Percentiles rank a stretch among this genome's conserved stretches.
Conservation (phyloP, 768 basidiomycete species). For the Dioszegia aurantiaca region DNA sequence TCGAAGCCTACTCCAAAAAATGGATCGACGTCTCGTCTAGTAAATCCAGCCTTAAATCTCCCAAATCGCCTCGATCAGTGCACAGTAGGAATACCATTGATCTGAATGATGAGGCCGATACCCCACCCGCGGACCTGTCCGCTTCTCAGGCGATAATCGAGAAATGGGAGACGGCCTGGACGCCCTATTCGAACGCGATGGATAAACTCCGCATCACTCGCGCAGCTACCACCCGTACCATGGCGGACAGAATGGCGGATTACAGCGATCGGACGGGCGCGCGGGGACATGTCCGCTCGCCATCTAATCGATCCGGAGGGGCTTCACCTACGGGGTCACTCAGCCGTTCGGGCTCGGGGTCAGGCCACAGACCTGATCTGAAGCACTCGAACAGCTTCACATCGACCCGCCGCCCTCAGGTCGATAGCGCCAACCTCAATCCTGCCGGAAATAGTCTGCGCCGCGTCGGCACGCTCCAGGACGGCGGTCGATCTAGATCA, state of each 20-base stretch:
- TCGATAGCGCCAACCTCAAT: neutral
- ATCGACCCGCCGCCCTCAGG: no score
- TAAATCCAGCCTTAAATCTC: neutral
- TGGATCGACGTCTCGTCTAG: constrained; percentile 22
- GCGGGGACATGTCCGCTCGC: constrained; percentile 3
- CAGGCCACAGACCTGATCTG: constrained; percentile 4
- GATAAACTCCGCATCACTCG: constrained; percentile 39
- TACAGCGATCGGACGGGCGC: constrained; percentile 26
- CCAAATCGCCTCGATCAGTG: neutral
- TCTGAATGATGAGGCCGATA: neutral
- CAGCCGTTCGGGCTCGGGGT: constrained; percentile 1
- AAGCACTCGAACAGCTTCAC: neutral
- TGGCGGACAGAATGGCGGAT: constrained; percentile 26
- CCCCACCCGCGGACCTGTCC: neutral
- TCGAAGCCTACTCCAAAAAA: constrained; percentile 26
- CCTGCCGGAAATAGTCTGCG: neutral
- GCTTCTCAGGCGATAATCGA: constrained; percentile 30
- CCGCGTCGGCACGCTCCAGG: neutral
- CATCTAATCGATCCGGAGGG: neutral
- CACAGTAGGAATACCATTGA: constrained; percentile 4
- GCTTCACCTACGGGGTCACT: constrained; percentile 1
- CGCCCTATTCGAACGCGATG: constrained; percentile 41
- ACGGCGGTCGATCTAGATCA: neutral
- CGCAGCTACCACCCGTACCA: constrained; percentile 14
- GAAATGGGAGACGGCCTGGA: constrained; percentile 38